phyloP scores from a whole-genome alignment of 1,139 yeast genomes.

The Yamadazyma dushanensis region DNA sequence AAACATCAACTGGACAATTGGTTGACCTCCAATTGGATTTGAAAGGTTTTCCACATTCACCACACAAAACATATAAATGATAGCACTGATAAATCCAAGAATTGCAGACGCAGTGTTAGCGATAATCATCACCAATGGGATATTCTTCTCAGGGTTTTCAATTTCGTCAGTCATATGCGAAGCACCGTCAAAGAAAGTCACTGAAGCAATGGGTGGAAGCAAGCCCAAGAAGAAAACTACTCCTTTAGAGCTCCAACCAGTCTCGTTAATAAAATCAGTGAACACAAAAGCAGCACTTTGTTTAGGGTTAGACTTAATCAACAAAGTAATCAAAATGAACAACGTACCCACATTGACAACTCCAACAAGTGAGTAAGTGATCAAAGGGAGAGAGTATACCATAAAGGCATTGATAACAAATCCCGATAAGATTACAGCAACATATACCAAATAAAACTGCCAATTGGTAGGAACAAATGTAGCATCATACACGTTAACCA shows the following conservation, averaged over 20 bases:
- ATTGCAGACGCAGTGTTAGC: constrained; percentile 24
- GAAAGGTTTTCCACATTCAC: constrained; percentile 19
- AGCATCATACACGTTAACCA: constrained; percentile 34
- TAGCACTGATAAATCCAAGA: constrained; percentile 23
- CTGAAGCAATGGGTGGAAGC: constrained; percentile 28
- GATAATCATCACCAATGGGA: constrained; percentile 30
- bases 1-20: constrained; percentile 28
- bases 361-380: constrained; percentile 20
- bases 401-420: constrained; percentile 22
- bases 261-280: constrained; percentile 23
- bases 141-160: constrained; percentile 25
- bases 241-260: constrained; percentile 31
- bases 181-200: constrained; percentile 29
- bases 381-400: constrained; percentile 19
- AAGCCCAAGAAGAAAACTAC: constrained; percentile 29
- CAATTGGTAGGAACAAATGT: constrained; percentile 22
- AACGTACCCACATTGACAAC: constrained; percentile 26
- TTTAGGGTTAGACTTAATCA: constrained; percentile 25
- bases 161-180: constrained; percentile 34
- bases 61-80: constrained; percentile 29
- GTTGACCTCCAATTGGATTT: constrained; percentile 29
- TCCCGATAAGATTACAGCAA: constrained; percentile 18
- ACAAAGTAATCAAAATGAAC: constrained; percentile 24
- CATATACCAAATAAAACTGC: constrained; percentile 25
- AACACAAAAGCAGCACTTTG: constrained; percentile 25